Percentiles rank a stretch among this genome's conserved stretches.
phyloP scores from a whole-genome alignment of 2,329 filamentous ascomycete species.

The Celoporthe dispersa region DNA sequence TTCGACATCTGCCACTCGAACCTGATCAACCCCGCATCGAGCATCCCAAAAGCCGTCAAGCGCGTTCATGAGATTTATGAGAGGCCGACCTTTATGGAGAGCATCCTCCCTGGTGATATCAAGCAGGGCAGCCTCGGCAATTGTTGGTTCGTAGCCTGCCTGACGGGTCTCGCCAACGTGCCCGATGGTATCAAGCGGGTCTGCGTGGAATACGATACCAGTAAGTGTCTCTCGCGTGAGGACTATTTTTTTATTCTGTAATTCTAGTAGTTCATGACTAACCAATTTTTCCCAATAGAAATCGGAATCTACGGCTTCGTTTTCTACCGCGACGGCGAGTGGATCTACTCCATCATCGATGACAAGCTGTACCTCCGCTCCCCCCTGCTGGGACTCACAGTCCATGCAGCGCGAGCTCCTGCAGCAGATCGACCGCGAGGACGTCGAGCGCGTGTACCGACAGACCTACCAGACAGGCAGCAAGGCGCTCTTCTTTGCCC shows the following conservation, averaged over 20 bases:
- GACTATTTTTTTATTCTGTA: conserved; percentile 41
- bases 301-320: conserved; percentile 91
- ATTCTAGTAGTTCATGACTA: neutral
- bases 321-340: conserved; percentile 86
- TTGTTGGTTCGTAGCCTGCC: conserved; percentile 81
- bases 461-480: conserved; percentile 75
- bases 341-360: conserved; percentile 90
- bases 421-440: conserved; percentile 74
- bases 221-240: conserved; percentile 39
- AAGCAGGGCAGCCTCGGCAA: conserved; percentile 80
- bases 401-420: conserved; percentile 72
- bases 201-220: conserved; percentile 75
- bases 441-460: conserved; percentile 66
- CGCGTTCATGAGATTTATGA: conserved; percentile 76
- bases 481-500: conserved; percentile 75
- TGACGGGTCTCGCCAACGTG: conserved; percentile 78
- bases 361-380: conserved; percentile 87
- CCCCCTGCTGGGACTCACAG: conserved; percentile 79
- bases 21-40: conserved; percentile 50
- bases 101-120: conserved; percentile 72
- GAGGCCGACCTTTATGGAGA: conserved; percentile 69
- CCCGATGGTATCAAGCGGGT: conserved; percentile 70
- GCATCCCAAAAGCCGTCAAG: conserved; percentile 75
- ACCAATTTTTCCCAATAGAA: conserved; percentile 49
- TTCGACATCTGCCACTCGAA: conserved; percentile 56